phyloP scores from a whole-genome alignment of 805 yeast species.

The Zygosaccharomyces siamensis region DNA sequence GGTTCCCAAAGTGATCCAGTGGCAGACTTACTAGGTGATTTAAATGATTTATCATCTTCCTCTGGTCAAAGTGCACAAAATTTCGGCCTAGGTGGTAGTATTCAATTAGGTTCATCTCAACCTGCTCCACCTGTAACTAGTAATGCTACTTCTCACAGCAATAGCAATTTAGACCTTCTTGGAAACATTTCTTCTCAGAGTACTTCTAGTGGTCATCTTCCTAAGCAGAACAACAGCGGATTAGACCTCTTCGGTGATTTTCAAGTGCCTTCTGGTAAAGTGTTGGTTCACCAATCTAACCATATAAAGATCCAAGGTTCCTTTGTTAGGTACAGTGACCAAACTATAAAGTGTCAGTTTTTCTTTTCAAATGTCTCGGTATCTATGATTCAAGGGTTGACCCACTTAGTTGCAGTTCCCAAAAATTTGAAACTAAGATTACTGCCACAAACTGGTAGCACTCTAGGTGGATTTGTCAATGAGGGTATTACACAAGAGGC shows the following conservation, averaged over 20 bases:
- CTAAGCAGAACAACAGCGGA: slow-evolving; percentile 6
- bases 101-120: slow-evolving; percentile 37
- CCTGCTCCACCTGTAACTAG: slow-evolving; percentile 23
- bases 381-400: slow-evolving; percentile 45
- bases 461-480: slow-evolving; percentile 43
- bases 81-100: slow-evolving; percentile 53
- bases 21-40: slow-evolving; percentile 69
- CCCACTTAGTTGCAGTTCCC: slow-evolving; percentile 68
- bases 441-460: slow-evolving; percentile 56
- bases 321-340: slow-evolving; percentile 35
- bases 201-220: slow-evolving; percentile 4
- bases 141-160: slow-evolving; percentile 16
- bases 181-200: slow-evolving; percentile 7
- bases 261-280: slow-evolving; percentile 23
- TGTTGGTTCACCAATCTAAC: slow-evolving; percentile 41
- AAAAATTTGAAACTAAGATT: slow-evolving; percentile 53
- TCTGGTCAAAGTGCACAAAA: slow-evolving; percentile 30
- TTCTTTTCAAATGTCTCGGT: slow-evolving; percentile 48
- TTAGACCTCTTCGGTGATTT: slow-evolving; percentile 21
- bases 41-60: slow-evolving; percentile 57
- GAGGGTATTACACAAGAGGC: slow-evolving; percentile 51
- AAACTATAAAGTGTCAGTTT: slow-evolving; percentile 42
- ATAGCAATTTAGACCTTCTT: slow-evolving; percentile 28
- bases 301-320: slow-evolving; percentile 48
- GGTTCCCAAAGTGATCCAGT: slow-evolving; percentile 37